Percentiles rank a stretch among this genome's conserved stretches.
phyloP scores from a whole-genome alignment of 139 green algal genomes.

The Astrephomene gubernaculifera region DNA sequence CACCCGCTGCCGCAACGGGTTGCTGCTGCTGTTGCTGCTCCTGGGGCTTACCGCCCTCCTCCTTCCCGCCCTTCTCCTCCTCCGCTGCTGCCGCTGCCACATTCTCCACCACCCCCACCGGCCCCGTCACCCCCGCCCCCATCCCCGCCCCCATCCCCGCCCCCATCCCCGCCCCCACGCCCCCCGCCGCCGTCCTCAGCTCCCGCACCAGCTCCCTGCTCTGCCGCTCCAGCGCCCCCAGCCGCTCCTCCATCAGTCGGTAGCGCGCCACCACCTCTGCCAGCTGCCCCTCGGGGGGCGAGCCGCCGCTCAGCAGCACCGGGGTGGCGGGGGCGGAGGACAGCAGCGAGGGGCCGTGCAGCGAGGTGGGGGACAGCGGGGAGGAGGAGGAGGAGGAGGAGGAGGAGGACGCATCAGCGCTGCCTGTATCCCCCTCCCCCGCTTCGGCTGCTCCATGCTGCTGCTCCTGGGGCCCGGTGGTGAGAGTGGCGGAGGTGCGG shows the following conservation, averaged over 20 bases:
- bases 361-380: neutral
- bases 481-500: too few species aligned
- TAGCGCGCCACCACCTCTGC: too few species aligned
- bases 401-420: neutral
- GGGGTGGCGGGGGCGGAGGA: neutral
- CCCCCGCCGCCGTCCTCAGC: conserved; percentile 6
- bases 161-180: too few species aligned
- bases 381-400: neutral
- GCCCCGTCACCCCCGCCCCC: neutral
- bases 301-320: neutral
- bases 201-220: conserved; percentile 19
- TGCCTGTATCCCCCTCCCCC: too few species aligned
- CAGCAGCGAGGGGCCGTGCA: neutral
- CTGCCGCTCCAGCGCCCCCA: conserved; percentile 33
- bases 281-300: too few species aligned
- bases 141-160: neutral
- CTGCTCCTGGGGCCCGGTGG: too few species aligned
- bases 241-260: conserved; percentile 39
- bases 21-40: neutral
- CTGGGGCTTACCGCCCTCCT: neutral
- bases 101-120: neutral
- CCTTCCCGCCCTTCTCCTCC: too few species aligned
- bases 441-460: too few species aligned
- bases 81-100: neutral
- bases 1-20: neutral